A percentile compares a stretch with the other conserved stretches of the same genome.
phyloP scores from a whole-genome alignment of 2,329 filamentous ascomycete genomes.

The Leptographium wingfieldii region DNA sequence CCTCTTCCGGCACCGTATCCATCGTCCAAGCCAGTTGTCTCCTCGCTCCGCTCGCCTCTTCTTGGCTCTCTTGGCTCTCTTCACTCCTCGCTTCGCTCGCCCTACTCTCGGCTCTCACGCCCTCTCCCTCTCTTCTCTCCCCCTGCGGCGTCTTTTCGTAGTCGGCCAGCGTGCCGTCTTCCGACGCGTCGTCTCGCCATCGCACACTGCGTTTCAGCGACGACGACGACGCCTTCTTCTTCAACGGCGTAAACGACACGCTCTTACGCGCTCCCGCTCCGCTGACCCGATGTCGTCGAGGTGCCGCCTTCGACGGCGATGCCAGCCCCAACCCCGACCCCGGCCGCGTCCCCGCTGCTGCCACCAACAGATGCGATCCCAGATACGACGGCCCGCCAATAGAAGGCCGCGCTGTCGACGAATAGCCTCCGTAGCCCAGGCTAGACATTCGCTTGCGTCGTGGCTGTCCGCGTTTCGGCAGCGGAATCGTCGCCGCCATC shows the following conservation, averaged over 20 bases:
- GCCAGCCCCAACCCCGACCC: constrained; percentile 21
- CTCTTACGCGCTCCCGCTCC: constrained; percentile 46
- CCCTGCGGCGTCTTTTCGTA: constrained; percentile 84
- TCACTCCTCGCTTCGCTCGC: background rate
- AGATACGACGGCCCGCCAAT: background rate
- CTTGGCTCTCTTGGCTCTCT: too few species aligned
- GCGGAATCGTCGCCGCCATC: constrained; percentile 40
- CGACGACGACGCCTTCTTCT: constrained; percentile 47
- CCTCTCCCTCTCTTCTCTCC: constrained; percentile 12
- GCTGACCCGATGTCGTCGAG: constrained; percentile 58
- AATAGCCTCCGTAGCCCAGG: constrained; percentile 13
- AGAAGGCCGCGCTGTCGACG: background rate
- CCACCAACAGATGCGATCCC: constrained; percentile 9
- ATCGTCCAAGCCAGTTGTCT: background rate
- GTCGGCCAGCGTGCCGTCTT: constrained; percentile 75
- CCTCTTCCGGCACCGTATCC: constrained; percentile 5
- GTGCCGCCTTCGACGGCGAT: constrained; percentile 65
- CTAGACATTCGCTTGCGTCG: constrained; percentile 53
- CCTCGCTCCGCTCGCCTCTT: background rate
- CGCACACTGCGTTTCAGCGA: constrained; percentile 65
- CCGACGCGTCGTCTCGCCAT: constrained; percentile 80
- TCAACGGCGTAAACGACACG: constrained; percentile 70
- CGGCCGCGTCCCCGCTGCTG: constrained; percentile 16
- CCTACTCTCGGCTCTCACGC: background rate
- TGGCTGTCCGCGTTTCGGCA: constrained; percentile 47